These are phyloP conservation scores for Ophiognomonia clavigignenti-juglandacearum DNA, from an alignment of 2,329 filamentous ascomycete genomes.

Conservation along the genomic window DNA sequence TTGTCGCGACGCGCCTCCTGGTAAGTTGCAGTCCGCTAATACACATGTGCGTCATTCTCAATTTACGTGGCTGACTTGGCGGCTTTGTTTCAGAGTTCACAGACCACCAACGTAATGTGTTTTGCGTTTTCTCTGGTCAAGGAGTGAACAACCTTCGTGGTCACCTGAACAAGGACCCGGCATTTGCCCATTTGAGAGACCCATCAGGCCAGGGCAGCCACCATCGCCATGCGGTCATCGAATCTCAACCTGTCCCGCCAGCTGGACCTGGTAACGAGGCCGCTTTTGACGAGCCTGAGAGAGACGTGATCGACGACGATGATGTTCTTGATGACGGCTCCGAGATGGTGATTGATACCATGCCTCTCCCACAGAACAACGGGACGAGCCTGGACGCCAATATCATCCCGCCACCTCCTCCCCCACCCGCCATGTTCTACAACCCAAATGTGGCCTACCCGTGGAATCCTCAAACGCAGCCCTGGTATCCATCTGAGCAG, in stretches of 20 bases:
- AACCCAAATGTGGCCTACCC: background rate
- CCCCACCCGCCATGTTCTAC: constrained; percentile 1
- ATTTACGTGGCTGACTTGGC: background rate
- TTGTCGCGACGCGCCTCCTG: constrained; percentile 77
- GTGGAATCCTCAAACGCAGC: constrained; percentile 10
- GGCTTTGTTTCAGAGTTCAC: constrained; percentile 68
- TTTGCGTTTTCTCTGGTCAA: constrained; percentile 92
- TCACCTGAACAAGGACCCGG: constrained; percentile 61
- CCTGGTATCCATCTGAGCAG: constrained; percentile 5
- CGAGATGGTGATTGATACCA: constrained; percentile 26
- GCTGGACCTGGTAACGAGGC: constrained; percentile 23
- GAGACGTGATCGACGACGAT: constrained; percentile 28
- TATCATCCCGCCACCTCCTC: constrained; percentile 15
- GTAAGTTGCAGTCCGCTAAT: constrained; percentile 37
- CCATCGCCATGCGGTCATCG: constrained; percentile 11
- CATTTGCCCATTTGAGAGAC: constrained; percentile 42
- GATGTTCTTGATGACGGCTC: constrained; percentile 24
- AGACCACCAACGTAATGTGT: constrained; percentile 88
- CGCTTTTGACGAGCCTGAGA: constrained; percentile 32
- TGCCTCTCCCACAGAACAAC: constrained; percentile 9
- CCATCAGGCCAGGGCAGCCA: constrained; percentile 16
- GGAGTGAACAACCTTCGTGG: constrained; percentile 75
- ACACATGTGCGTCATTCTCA: background rate
- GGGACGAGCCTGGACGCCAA: constrained; percentile 11
- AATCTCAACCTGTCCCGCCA: constrained; percentile 7